Conservation (phyloP, 1,284 basidiomycete species). For the Coniophora puteana region DNA sequence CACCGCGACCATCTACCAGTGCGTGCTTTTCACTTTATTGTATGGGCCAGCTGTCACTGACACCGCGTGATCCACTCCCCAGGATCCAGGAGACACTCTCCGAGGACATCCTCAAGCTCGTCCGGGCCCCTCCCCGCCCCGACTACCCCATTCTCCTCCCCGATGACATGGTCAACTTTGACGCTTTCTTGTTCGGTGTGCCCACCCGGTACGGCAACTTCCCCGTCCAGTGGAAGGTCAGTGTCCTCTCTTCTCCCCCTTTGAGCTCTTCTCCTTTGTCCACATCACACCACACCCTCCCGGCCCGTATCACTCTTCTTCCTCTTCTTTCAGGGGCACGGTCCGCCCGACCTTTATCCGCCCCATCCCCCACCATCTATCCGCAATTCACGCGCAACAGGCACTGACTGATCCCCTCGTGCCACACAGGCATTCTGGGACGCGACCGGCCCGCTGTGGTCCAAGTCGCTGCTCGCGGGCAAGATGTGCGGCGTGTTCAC, state of each 20-base stretch:
- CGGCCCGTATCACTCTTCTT: background rate
- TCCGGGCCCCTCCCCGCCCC: constrained; percentile 74
- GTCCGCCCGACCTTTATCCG: no score
- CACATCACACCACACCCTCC: background rate
- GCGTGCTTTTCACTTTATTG: constrained; percentile 23
- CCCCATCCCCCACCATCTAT: no score
- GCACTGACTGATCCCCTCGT: constrained; percentile 1
- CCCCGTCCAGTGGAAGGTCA: constrained; percentile 68
- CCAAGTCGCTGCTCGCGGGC: constrained; percentile 63
- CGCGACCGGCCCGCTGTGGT: constrained; percentile 78
- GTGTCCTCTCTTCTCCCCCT: no score
- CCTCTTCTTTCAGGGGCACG: no score
- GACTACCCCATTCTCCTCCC: constrained; percentile 72
- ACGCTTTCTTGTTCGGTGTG: constrained; percentile 71
- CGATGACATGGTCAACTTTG: constrained; percentile 60
- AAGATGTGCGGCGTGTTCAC: constrained; percentile 81
- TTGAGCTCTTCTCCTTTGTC: no score
- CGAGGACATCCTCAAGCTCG: constrained; percentile 70
- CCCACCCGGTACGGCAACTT: constrained; percentile 78
- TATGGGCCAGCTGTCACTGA: background rate
- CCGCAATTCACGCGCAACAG: constrained; percentile 1
- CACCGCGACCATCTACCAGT: constrained; percentile 71
- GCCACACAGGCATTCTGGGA: constrained; percentile 71
- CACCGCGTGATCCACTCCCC: background rate
- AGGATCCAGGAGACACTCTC: constrained; percentile 85